phyloP scores from a whole-genome alignment of 2,329 filamentous ascomycete species.

The Clonostachys rosea region DNA sequence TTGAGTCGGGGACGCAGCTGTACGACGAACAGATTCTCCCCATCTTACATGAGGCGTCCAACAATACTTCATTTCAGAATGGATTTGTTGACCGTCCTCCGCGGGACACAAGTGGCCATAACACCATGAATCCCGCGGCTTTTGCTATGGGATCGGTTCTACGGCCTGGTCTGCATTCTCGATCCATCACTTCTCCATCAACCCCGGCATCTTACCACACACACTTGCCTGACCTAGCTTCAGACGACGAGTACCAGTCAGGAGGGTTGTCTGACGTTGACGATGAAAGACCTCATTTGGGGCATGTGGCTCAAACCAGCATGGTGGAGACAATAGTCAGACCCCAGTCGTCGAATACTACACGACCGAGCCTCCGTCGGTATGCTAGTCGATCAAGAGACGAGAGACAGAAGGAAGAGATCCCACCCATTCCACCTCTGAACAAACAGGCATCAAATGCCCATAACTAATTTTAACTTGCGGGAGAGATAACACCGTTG shows the following conservation, averaged over 20 bases:
- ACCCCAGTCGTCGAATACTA: conserved; percentile 47
- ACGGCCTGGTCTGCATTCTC: conserved; percentile 69
- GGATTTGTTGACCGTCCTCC: conserved; percentile 74
- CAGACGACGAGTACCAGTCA: conserved; percentile 71
- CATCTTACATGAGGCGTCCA: conserved; percentile 82
- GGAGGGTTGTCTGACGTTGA: conserved; percentile 79
- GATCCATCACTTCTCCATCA: conserved; percentile 81
- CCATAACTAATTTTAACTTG: no score
- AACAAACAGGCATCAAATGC: neutral
- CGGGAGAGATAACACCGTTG: no score
- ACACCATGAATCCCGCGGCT: conserved; percentile 59
- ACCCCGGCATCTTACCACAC: conserved; percentile 49
- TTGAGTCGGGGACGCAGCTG: conserved; percentile 73
- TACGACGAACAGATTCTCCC: conserved; percentile 93
- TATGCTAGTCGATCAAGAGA: conserved; percentile 23
- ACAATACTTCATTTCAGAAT: conserved; percentile 79
- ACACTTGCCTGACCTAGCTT: conserved; percentile 57
- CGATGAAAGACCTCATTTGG: conserved; percentile 41
- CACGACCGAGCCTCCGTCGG: conserved; percentile 34
- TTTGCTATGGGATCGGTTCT: conserved; percentile 38
- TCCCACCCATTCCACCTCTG: conserved; percentile 26
- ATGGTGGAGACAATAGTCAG: conserved; percentile 59
- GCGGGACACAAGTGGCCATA: conserved; percentile 54
- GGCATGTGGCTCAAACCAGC: conserved; percentile 40
- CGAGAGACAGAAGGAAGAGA: conserved; percentile 21